Base-by-base conservation (phyloP, 2,329 filamentous ascomycete genomes). In the Monilinia laxa region DNA sequence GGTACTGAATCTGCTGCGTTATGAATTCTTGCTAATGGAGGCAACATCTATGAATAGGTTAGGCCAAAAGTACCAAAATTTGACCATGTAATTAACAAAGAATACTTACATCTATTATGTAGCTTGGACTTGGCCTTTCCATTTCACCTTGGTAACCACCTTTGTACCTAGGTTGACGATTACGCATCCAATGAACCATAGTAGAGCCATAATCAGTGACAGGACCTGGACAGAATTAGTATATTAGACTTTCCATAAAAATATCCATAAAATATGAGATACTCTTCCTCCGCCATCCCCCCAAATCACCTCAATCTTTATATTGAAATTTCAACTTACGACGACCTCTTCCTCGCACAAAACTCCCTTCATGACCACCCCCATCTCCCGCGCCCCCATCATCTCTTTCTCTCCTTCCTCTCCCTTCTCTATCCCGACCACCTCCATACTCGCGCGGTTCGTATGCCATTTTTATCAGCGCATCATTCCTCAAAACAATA, bases 151-250 rank as follows among this genome's bases (percentile, higher is more conserved):
- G 82, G 73, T 88, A 88, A 7, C 85, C 82, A 67, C 88, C 88
- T 76, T 88, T 90, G 79, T 91, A 94, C 72, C 88, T 88, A 38
- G 90, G 89, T 73, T 87, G 85, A 66, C 94, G 87, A 75, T 92
- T 87, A 75, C 90, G 90, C 85, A 96, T 92, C 91, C 92, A 99
- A 78, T 96, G 91, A 63, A 91, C 89, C 77, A 96, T 86, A 12
- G 92, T 95, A 31, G 93, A 90, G 74, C 92, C 90, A 84, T 97
- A 97, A 79, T 97, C 93, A 55, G 93, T 97, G 18, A 96, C 92
- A 55, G 93, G 90, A 70, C 93, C 92, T 96, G 69, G 35, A 45
- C 7, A 45, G 25, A 40, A 45, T 65, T 7, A 65, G 64, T 25
- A 45, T 20, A 4, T 59, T 25, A 10, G 23, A 60, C 23, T 20